These are phyloP conservation scores for Diaporthe sp. DNA, from an alignment of 2,329 filamentous ascomycete genomes.

Conservation along the genomic window DNA sequence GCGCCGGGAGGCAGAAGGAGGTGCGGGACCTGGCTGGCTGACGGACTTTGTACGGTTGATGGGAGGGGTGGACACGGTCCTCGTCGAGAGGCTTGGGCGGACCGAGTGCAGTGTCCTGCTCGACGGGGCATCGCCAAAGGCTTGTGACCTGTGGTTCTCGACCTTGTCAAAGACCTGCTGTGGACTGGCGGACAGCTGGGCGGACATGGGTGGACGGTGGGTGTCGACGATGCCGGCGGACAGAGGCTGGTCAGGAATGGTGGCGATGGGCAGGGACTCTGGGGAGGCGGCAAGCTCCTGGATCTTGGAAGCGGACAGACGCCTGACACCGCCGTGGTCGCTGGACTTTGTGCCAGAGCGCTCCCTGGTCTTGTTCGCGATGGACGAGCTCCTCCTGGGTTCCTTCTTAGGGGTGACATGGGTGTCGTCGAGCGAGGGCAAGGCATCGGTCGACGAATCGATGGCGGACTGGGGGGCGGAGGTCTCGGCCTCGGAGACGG, in stretches of 20 bases:
- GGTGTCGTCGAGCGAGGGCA: conserved; percentile 3
- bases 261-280: conserved; percentile 70
- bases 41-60: conserved; percentile 55
- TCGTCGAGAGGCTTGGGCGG: conserved; percentile 44
- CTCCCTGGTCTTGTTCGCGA: conserved; percentile 41
- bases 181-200: conserved; percentile 50
- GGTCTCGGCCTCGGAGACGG: conserved; percentile 41
- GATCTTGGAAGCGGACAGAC: conserved; percentile 71
- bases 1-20: conserved; percentile 55
- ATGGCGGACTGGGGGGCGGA: conserved; percentile 35
- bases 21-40: conserved; percentile 48
- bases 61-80: conserved; percentile 68
- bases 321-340: conserved; percentile 60
- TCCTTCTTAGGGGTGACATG: conserved; percentile 31
- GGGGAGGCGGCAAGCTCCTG: conserved; percentile 69
- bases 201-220: conserved; percentile 50
- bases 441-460: conserved; percentile 34
- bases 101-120: conserved; percentile 52
- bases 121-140: conserved; percentile 47
- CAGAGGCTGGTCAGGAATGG: conserved; percentile 55
- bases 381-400: conserved; percentile 33
- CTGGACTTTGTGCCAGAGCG: conserved; percentile 51
- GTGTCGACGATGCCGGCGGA: conserved; percentile 55
- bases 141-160: conserved; percentile 41
- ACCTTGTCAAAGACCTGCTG: conserved; percentile 45